A percentile compares a stretch with the other conserved stretches of the same genome.
Conservation (phyloP, 768 basidiomycete species). For the Kwoniella heveanensis region DNA sequence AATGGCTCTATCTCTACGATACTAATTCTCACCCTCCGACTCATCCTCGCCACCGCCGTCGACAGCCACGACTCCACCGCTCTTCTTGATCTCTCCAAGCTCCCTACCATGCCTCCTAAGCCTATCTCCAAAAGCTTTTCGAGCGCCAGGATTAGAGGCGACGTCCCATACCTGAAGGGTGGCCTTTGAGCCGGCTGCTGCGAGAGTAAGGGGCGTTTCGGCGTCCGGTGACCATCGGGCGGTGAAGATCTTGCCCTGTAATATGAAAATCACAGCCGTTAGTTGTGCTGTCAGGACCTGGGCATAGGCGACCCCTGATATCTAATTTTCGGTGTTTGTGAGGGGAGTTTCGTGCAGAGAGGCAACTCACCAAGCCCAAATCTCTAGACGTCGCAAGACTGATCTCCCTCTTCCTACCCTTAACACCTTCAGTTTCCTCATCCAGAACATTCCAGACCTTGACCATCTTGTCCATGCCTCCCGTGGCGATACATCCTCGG, state of each 20-base stretch:
- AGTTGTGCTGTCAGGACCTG: too few species aligned
- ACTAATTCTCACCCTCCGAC: conserved; percentile 14
- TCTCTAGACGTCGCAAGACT: conserved; percentile 62
- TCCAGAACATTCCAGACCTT: conserved; percentile 91
- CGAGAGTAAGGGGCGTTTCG: conserved; percentile 73
- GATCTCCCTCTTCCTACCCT: conserved; percentile 49
- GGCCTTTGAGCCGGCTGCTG: conserved; percentile 91
- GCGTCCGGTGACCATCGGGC: conserved; percentile 90
- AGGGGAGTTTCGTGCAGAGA: too few species aligned
- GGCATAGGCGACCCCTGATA: too few species aligned
- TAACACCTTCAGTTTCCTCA: conserved; percentile 53
- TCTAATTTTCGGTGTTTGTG: too few species aligned
- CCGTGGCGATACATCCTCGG: conserved; percentile 86
- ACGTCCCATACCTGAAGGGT: conserved; percentile 96
- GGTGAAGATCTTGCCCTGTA: conserved; percentile 94
- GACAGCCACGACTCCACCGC: conserved; percentile 52
- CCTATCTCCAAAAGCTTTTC: conserved; percentile 80
- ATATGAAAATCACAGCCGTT: not conserved
- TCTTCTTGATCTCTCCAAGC: conserved; percentile 58
- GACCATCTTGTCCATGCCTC: conserved; percentile 87
- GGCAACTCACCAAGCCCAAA: conserved; percentile 81
- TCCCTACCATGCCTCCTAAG: conserved; percentile 71
- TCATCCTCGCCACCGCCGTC: conserved; percentile 59
- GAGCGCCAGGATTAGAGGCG: conserved; percentile 74
- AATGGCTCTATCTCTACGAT: not conserved